Evolutionary conservation across 805 yeast genomes (phyloP), one percentile per base, ranked within the genome.

Genomic region (Teunomyces atbi): DNA sequence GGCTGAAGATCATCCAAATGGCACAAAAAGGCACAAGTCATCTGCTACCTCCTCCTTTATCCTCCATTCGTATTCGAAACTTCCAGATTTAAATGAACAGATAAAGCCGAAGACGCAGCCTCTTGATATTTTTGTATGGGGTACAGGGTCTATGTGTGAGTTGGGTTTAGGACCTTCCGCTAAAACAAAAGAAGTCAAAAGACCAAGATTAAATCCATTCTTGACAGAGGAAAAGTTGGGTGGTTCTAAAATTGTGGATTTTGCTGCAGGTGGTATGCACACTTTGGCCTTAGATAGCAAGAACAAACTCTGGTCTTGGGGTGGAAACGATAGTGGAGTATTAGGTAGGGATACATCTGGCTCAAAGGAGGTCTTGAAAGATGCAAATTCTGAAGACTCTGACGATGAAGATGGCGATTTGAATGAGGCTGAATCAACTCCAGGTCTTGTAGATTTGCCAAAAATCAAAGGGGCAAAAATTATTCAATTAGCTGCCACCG

Each of bases 261-360:
- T 94, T 58, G 89, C 96, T 1, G 96, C 82, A 20, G 99, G 99
- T 42, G 99, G 99, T 43, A 92, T 94, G 86, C 99, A 94, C 61
- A 81, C 86, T 1, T 62, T 94, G 38, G 97, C 92, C 0, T 67
- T 92, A 43, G 97, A 90, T 61, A 65, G 79, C 33, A 71, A 81
- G 13, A 89, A 89, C 54, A 74, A 79, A 48, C 66, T 94, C n/a
- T 94, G 97, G 97, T 86, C 97, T 3, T 94, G 99, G 99, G 99
- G 99, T 48, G 86, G 88, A 39, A 94, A 94, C 57, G 99, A 94
- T 59, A 83, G 90, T 50, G 89, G 86, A 30, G 97, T 88, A 3
- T 73, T 94, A 37, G 99, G 98, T 15, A 82, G 99, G 64, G 88
- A 86, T 57, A 85, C 94, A 0, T 77, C 88, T 0, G 60, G 73